Evolutionary conservation across 805 yeast genomes (phyloP).

Genomic region (Kuraishia floccosa): DNA sequence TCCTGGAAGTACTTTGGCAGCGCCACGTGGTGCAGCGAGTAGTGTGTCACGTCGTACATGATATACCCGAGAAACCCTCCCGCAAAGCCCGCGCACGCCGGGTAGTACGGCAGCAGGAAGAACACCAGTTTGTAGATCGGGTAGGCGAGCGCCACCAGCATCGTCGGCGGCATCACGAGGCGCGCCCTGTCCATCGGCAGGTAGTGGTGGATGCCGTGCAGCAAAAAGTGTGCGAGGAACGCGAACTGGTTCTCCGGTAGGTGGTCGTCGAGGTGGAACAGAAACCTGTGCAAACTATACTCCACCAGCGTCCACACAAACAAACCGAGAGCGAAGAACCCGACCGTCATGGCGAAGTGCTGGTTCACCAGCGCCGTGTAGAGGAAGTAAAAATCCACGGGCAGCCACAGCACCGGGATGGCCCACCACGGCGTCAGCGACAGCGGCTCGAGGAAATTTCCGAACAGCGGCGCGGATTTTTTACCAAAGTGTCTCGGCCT

Average conservation of each 20-base stretch:
- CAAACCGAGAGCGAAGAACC: conserved; percentile 69
- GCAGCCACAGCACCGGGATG: conserved; percentile 81
- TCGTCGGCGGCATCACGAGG: conserved; percentile 93
- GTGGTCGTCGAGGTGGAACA: conserved; percentile 84
- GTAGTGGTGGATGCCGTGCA: conserved; percentile 96
- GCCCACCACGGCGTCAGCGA: conserved; percentile 93
- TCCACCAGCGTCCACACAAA: conserved; percentile 91
- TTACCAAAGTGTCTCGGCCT: conserved; percentile 97
- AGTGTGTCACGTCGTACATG: conserved; percentile 88
- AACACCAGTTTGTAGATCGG: conserved; percentile 82
- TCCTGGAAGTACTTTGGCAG: conserved; percentile 70
- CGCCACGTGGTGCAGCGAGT: conserved; percentile 79
- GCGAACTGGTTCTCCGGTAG: conserved; percentile 73
- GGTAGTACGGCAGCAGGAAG: conserved; percentile 60
- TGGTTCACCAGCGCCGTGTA: conserved; percentile 43
- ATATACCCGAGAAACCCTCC: conserved; percentile 95
- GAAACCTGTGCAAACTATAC: conserved; percentile 77
- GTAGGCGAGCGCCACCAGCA: conserved; percentile 56
- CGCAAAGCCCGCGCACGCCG: conserved; percentile 87
- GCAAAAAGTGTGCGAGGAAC: conserved; percentile 73
- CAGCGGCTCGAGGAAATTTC: conserved; percentile 87
- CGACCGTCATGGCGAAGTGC: conserved; percentile 32
- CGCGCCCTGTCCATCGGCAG: conserved; percentile 93
- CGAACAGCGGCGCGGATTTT: conserved; percentile 93
- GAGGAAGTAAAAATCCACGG: conserved; percentile 57